Base-by-base conservation (phyloP, 805 yeast species). In the Ogataea nitratoaversa region DNA sequence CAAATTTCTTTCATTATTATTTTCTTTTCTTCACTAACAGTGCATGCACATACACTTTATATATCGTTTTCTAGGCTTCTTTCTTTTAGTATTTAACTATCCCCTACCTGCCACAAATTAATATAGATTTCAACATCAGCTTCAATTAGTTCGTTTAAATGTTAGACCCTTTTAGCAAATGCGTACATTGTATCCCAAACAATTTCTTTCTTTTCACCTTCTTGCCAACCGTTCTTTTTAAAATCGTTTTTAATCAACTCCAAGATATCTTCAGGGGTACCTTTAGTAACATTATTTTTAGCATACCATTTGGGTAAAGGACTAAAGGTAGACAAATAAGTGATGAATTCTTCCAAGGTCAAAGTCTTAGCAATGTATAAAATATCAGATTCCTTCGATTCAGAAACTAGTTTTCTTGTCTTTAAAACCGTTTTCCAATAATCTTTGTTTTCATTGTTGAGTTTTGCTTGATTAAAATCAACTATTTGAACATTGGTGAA, bases 131-230 rank as follows among this genome's bases (percentile, higher is more conserved):
- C 42, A 40, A 40, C 42, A 40, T 40, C 42, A 30, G 25, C 30
- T 20, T 19, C 11, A 11, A 19, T 12, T 14, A 14, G 22, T 22
- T 19, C 11, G n/a, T n/a, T 19, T 2, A 19, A 18, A 22, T 8
- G 9, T 30, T 32, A 43, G 5, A 30, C 33, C 45, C 58, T 57
- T 40, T 61, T 60, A 5, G 79, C 76, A 52, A 78, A 66, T 3
- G 71, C 67, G 52, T 74, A 77, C 27, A 74, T 72, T 0, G 86
- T 76, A 2, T 74, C 74, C 76, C 80, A 79, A 17, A 71, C 68
- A 12, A 74, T 63, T n/a, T 65, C 65, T 18, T 76, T 46, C 20
- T 60, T 59, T 0, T 67, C 62, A n/a, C 62, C 63, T 17, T 66
- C 67, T 12, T 59, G 57, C 74, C 84, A 73, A 4, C 73, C 74